phyloP scores from a whole-genome alignment of 2,329 filamentous ascomycete genomes.

The Parastagonospora nodorum region DNA sequence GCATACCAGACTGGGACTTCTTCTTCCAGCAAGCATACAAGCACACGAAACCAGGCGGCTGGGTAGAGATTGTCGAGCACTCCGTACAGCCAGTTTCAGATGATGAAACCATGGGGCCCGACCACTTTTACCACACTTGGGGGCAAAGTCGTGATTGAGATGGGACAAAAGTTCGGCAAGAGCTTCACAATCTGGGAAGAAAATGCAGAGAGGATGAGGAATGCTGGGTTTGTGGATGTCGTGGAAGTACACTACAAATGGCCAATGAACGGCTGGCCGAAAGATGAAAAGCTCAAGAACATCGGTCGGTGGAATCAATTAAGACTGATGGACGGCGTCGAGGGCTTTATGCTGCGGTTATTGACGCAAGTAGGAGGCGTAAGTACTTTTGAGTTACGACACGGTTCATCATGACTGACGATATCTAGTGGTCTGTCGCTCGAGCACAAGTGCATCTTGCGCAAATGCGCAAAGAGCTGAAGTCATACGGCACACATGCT shows the following conservation, averaged over 20 bases:
- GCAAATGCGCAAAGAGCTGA: slow-evolving; percentile 41
- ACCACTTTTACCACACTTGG: slow-evolving; percentile 46
- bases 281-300: slow-evolving; percentile 39
- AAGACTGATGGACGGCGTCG: slow-evolving; percentile 42
- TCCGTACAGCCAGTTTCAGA: slow-evolving; percentile 47
- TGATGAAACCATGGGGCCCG: slow-evolving; percentile 46
- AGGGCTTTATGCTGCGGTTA: slow-evolving; percentile 45
- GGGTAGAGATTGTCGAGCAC: slow-evolving; percentile 51
- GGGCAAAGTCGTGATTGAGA: slow-evolving; percentile 40
- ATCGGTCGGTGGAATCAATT: slow-evolving; percentile 47
- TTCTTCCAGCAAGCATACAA: slow-evolving; percentile 46
- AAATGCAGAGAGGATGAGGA: slow-evolving; percentile 36
- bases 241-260: slow-evolving; percentile 38
- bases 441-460: slow-evolving; percentile 46
- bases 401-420: neutral
- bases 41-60: slow-evolving; percentile 50
- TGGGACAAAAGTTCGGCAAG: slow-evolving; percentile 47
- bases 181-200: slow-evolving; percentile 44
- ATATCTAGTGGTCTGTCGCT: slow-evolving; percentile 35
- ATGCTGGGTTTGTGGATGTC: slow-evolving; percentile 44
- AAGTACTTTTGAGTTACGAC: slow-evolving; percentile 6
- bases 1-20: slow-evolving; percentile 53
- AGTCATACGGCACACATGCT: slow-evolving; percentile 40
- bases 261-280: slow-evolving; percentile 45
- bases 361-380: slow-evolving; percentile 43